phyloP scores from a whole-genome alignment of 345 rosid genomes.

The Brassica cretica region DNA sequence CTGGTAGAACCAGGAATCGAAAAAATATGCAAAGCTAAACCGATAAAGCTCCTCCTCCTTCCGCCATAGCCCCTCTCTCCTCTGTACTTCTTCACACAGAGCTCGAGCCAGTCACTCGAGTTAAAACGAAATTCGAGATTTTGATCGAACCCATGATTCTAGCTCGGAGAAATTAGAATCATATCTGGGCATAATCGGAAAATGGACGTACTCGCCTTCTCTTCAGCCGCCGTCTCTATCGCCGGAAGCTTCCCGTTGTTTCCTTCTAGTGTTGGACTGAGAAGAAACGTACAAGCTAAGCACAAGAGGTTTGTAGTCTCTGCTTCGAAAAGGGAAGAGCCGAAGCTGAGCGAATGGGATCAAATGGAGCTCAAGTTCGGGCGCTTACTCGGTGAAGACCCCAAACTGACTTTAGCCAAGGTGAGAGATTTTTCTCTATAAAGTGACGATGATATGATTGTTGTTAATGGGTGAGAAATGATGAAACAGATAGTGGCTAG shows the following conservation, averaged over 20 bases:
- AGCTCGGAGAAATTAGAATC: not conserved
- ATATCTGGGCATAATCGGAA: conserved; percentile 3
- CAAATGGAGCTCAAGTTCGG: conserved; percentile 95
- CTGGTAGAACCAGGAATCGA: conserved; percentile 21
- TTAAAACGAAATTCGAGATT: conserved; percentile 8
- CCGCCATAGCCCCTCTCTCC: conserved; percentile 33
- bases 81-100: conserved; percentile 6
- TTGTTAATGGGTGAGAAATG: conserved; percentile 26
- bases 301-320: conserved; percentile 46
- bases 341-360: conserved; percentile 67
- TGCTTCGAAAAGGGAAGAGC: conserved; percentile 63
- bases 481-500: conserved; percentile 67
- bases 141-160: conserved; percentile 37
- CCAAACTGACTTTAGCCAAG: conserved; percentile 91
- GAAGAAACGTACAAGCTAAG: conserved; percentile 19
- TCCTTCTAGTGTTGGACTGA: conserved; percentile 30
- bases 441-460: not conserved
- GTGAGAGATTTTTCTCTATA: conserved; percentile 33
- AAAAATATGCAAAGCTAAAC: conserved; percentile 35
- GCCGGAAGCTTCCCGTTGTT: conserved; percentile 26
- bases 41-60: conserved; percentile 30
- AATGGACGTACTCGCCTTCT: conserved; percentile 61
- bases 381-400: conserved; percentile 84
- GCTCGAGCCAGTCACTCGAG: conserved; percentile 3
- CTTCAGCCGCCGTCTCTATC: conserved; percentile 37